Conservation (phyloP, 148 eudicot genomes). For the Cornus kousa region DNA sequence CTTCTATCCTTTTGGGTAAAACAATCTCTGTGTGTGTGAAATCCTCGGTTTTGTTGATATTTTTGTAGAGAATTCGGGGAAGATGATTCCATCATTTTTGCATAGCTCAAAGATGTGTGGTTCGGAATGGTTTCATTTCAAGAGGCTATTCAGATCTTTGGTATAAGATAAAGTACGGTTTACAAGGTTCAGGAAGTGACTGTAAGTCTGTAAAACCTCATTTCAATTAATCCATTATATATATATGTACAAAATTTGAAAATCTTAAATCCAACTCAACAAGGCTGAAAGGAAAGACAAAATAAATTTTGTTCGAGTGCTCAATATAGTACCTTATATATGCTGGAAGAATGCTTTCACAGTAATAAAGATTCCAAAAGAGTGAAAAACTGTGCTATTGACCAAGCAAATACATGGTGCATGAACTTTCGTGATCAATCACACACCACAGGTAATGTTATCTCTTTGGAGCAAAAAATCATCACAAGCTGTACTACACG, state of each 20-base stretch:
- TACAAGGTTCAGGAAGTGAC: slow-evolving; percentile 15
- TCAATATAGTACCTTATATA: neutral
- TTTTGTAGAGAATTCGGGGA: neutral
- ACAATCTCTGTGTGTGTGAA: too few relatives aligned
- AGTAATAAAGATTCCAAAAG: neutral
- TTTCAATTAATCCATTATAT: neutral
- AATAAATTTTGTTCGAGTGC: neutral
- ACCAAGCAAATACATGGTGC: slow-evolving; percentile 1
- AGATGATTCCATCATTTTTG: neutral
- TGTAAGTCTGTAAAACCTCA: slow-evolving; percentile 1
- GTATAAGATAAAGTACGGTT: slow-evolving; percentile 10
- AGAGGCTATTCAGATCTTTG: neutral
- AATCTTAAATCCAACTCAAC: neutral
- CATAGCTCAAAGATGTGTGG: neutral
- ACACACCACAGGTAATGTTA: slow-evolving; percentile 33
- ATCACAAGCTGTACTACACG: slow-evolving; percentile 29
- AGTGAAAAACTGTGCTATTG: neutral
- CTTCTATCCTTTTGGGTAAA: neutral
- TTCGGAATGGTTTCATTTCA: neutral
- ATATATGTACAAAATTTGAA: neutral
- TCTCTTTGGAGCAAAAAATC: slow-evolving; percentile 3
- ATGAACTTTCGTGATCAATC: slow-evolving; percentile 17
- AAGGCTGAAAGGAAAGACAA: neutral
- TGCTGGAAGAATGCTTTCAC: neutral
- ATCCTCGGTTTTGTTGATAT: neutral